Conservation (phyloP, 148 eudicot species). For the Dianthus caryophyllus region DNA sequence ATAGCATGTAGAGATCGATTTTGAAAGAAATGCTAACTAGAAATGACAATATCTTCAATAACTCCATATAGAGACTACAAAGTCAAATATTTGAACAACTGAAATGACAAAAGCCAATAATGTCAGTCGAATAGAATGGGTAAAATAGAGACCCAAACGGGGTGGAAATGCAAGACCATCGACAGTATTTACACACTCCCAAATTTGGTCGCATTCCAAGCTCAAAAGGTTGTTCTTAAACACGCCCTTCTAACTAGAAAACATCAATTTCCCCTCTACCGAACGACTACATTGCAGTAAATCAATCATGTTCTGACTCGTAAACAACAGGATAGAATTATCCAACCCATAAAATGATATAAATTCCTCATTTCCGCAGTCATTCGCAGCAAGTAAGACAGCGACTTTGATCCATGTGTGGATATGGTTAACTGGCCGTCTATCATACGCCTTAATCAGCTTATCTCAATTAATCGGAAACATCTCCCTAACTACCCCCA, state of each 20-base stretch:
- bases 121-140: neutral
- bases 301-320: neutral
- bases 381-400: neutral
- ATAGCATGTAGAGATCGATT: conserved; percentile 4
- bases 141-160: neutral
- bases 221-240: neutral
- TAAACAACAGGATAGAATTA: too few species aligned
- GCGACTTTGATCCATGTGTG: neutral
- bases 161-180: neutral
- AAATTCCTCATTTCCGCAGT: too few species aligned
- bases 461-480: neutral
- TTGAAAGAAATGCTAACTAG: too few species aligned
- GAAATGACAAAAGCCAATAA: neutral
- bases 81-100: neutral
- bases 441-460: neutral
- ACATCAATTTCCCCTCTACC: neutral
- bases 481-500: neutral
- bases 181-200: neutral
- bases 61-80: neutral
- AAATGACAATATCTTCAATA: too few species aligned
- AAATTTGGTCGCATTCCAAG: neutral
- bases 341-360: too few species aligned
- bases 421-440: neutral
- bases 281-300: neutral
- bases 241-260: neutral